Conservation (phyloP, 305 asterid species). For the Fraxinus nigra region DNA sequence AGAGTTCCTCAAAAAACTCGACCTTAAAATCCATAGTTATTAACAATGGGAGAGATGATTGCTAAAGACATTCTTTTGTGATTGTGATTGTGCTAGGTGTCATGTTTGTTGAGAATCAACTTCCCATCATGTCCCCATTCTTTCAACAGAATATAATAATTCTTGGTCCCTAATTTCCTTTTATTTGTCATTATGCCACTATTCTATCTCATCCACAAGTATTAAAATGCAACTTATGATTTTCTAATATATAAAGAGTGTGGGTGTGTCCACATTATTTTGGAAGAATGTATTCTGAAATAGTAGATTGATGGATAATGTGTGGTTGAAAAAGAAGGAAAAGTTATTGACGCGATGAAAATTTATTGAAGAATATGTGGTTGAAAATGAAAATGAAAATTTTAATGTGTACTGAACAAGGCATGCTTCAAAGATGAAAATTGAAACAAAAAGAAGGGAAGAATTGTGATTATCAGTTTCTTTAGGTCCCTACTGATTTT, state of each 20-base stretch:
- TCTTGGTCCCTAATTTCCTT: not conserved
- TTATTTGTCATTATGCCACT: not conserved
- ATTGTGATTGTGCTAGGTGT: conserved; percentile 23
- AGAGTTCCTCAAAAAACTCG: not conserved
- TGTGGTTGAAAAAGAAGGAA: no score
- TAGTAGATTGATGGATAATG: no score
- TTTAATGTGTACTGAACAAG: no score
- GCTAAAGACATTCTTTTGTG: conserved; percentile 28
- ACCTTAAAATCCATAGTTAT: not conserved
- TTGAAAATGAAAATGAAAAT: no score
- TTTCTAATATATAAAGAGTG: not conserved
- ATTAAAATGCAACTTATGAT: not conserved
- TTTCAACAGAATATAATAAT: conserved; percentile 25
- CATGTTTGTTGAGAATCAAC: conserved; percentile 18
- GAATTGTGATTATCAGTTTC: not conserved
- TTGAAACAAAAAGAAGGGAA: not conserved
- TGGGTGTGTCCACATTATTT: no score
- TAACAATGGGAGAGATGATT: conserved; percentile 31
- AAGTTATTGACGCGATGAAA: no score
- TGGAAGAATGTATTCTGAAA: no score
- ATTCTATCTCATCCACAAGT: not conserved
- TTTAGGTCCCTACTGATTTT: not conserved
- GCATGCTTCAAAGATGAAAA: not conserved
- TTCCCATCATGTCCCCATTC: conserved; percentile 34
- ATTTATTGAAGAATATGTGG: no score